phyloP scores from a whole-genome alignment of 225 moss, liverwort and hornwort species.

The Bryum argenteum region DNA sequence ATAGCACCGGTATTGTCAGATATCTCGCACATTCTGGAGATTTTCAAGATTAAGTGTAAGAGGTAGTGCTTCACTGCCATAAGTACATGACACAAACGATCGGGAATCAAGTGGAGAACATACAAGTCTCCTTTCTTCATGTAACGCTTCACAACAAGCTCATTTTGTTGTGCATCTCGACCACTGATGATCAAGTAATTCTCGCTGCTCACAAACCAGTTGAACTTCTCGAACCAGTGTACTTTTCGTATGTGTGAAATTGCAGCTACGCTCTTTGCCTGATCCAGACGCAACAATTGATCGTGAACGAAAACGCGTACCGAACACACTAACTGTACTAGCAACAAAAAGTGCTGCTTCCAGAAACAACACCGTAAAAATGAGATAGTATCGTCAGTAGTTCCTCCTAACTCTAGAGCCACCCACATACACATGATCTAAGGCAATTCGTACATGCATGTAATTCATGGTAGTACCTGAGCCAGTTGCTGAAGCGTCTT shows the following conservation, averaged over 20 bases:
- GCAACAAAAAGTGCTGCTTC: not conserved
- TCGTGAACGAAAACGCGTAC: conserved; percentile 6
- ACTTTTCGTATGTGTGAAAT: conserved; percentile 92
- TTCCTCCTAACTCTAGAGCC: conserved; percentile 9
- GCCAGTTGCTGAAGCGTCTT: conserved; percentile 86
- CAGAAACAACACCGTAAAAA: not conserved
- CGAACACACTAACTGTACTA: conserved; percentile 6
- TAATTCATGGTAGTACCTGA: conserved; percentile 47
- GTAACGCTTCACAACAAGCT: conserved; percentile 93
- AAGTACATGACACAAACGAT: conserved; percentile 3
- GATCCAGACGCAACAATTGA: conserved; percentile 31
- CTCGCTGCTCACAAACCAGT: conserved; percentile 96
- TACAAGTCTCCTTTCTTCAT: conserved; percentile 96
- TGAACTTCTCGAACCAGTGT: conserved; percentile 98
- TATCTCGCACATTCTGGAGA: not conserved
- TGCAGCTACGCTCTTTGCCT: conserved; percentile 92
- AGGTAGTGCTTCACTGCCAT: not conserved
- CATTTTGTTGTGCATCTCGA: conserved; percentile 96
- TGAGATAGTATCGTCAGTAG: not conserved
- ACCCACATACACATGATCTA: not conserved
- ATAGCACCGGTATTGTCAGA: conserved; percentile 26
- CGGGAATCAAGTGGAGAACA: conserved; percentile 24
- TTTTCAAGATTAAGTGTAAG: conserved; percentile 9
- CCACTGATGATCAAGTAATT: conserved; percentile 91
- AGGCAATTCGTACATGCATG: conserved; percentile 2